These are phyloP conservation scores for Candida orba DNA, from an alignment of 805 yeast genomes.

Conservation along the genomic window DNA sequence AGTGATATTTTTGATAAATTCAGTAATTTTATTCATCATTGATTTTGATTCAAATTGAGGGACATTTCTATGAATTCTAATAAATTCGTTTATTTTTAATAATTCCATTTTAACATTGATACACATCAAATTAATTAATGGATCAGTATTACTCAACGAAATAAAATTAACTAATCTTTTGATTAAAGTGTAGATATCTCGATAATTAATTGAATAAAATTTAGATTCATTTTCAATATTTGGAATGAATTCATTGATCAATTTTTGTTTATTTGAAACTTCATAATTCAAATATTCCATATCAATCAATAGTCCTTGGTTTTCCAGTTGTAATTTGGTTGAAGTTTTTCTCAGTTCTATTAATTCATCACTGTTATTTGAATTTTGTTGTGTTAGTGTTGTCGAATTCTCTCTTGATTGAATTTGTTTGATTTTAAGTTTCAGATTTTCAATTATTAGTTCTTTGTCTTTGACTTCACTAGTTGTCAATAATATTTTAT, in stretches of 20 bases:
- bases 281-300: not conserved
- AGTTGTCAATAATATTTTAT: conserved; percentile 28
- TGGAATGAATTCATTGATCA: not conserved
- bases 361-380: too few relatives aligned
- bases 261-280: not conserved
- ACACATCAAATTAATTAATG: not conserved
- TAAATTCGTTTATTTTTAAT: not conserved
- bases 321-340: not conserved
- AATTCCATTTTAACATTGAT: not conserved
- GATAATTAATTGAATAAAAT: conserved; percentile 1
- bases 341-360: not conserved
- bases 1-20: not conserved
- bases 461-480: conserved; percentile 14
- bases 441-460: conserved; percentile 5
- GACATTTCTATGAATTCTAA: not conserved
- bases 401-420: not conserved
- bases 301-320: not conserved
- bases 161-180: not conserved
- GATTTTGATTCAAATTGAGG: not conserved
- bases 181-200: not conserved
- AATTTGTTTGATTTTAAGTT: conserved; percentile 6
- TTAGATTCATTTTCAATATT: not conserved
- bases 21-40: not conserved
- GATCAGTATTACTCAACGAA: conserved; percentile 1
- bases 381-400: not conserved